phyloP scores from a whole-genome alignment of 2,329 filamentous ascomycete genomes.

The Phialophora macrospora region DNA sequence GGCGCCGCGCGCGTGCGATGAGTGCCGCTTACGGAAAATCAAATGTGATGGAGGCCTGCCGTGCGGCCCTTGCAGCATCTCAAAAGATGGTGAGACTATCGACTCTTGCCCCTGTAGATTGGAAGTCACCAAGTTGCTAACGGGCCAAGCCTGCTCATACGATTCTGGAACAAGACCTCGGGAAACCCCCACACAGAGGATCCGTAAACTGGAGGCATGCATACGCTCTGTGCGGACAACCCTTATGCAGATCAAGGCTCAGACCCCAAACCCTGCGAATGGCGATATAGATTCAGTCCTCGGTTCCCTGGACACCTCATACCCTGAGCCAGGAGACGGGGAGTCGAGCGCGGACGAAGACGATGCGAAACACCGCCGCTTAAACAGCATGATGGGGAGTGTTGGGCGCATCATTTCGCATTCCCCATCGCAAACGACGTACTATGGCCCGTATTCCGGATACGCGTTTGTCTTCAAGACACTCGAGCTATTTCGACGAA shows the following conservation, averaged over 20 bases:
- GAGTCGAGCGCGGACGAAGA: slow-evolving; percentile 24
- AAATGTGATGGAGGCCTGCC: slow-evolving; percentile 36
- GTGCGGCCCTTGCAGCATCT: slow-evolving; percentile 30
- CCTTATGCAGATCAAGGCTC: slow-evolving; percentile 25
- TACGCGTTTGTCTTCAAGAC: slow-evolving; percentile 32
- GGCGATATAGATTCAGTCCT: slow-evolving; percentile 28
- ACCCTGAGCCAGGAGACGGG: slow-evolving; percentile 20
- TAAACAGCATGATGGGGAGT: slow-evolving; percentile 31
- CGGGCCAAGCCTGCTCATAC: slow-evolving; percentile 32
- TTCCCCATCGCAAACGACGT: slow-evolving; percentile 28
- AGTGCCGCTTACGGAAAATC: slow-evolving; percentile 35
- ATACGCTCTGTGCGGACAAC: slow-evolving; percentile 29
- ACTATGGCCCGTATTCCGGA: slow-evolving; percentile 32
- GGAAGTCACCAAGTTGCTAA: neutral
- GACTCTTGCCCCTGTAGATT: neutral
- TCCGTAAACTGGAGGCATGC: slow-evolving; percentile 33
- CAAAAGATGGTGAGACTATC: slow-evolving; percentile 21
- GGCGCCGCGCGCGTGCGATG: slow-evolving; percentile 34
- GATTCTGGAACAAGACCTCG: slow-evolving; percentile 30
- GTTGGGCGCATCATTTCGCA: slow-evolving; percentile 18
- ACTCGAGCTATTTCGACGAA: slow-evolving; percentile 31
- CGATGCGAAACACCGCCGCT: slow-evolving; percentile 12
- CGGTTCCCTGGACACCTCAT: slow-evolving; percentile 25
- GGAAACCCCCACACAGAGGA: slow-evolving; percentile 35
- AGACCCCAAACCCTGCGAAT: slow-evolving; percentile 12